Evolutionary conservation across 106 monocot species (phyloP).

Genomic region (Dactylorhiza incarnata): DNA sequence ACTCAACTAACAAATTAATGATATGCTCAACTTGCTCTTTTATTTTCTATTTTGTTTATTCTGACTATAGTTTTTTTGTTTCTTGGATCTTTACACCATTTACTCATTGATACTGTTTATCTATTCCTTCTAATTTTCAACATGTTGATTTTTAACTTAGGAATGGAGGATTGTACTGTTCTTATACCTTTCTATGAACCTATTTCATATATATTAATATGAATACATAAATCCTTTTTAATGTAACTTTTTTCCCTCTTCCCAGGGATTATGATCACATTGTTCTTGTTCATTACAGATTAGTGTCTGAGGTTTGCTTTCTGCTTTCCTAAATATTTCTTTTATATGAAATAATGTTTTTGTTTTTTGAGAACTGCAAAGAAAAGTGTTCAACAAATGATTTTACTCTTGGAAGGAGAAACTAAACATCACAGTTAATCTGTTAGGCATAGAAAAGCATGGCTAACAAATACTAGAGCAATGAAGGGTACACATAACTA

Average conservation of each 20-base stretch:
- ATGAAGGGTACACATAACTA: background rate
- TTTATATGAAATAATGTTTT: background rate
- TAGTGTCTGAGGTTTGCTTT: slow-evolving; percentile 74
- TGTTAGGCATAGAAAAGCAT: background rate
- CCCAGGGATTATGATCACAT: slow-evolving; percentile 78
- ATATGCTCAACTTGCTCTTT: background rate
- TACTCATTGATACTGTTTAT: background rate
- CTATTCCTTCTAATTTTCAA: background rate
- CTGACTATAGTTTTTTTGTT: background rate
- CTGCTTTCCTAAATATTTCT: background rate
- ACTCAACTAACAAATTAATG: background rate
- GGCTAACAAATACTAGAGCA: background rate
- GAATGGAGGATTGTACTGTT: background rate
- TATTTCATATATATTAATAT: background rate
- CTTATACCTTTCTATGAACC: background rate
- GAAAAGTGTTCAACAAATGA: background rate
- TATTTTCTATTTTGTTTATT: background rate
- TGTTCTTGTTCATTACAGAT: slow-evolving; percentile 93
- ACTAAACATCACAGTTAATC: background rate
- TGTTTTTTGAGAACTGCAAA: background rate
- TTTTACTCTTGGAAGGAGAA: background rate
- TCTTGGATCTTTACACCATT: background rate
- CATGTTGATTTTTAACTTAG: background rate
- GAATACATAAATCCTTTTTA: background rate
- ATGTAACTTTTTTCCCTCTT: slow-evolving; percentile 15